A percentile compares a stretch with the other conserved stretches of the same genome.
Evolutionary conservation across 176 grass and related monocot genomes (phyloP).

Genomic region (Coix lacrymajobi): DNA sequence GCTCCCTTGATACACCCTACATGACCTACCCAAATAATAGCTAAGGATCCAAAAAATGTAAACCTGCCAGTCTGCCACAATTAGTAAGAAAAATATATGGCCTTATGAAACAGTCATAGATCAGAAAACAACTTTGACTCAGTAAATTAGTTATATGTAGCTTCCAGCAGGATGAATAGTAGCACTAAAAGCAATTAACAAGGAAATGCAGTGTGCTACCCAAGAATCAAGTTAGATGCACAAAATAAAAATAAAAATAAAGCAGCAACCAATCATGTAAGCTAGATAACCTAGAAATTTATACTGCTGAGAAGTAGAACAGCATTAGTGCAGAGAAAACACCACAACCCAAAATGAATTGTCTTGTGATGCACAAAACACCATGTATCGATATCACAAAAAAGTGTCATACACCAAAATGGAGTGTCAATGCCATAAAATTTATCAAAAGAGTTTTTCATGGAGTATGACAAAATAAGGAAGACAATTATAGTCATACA

Average conservation of each 20-base stretch:
- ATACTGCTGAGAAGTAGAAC: neutral
- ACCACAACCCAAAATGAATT: neutral
- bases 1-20: neutral
- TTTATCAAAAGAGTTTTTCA: neutral
- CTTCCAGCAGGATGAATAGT: constrained; percentile 7
- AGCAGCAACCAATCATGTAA: neutral
- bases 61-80: neutral
- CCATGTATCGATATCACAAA: neutral
- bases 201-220: neutral
- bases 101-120: neutral
- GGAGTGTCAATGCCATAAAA: neutral
- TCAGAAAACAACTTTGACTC: neutral
- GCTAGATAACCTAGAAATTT: neutral
- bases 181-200: neutral
- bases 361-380: constrained; percentile 2
- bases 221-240: neutral
- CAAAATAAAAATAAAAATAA: neutral
- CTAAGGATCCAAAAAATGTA: neutral
- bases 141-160: neutral
- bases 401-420: neutral
- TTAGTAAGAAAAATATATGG: neutral
- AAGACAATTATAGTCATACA: neutral
- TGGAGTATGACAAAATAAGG: neutral
- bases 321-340: neutral
- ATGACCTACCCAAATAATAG: neutral